phyloP scores from a whole-genome alignment of 306 rosid species.

The Vigna angularis region DNA sequence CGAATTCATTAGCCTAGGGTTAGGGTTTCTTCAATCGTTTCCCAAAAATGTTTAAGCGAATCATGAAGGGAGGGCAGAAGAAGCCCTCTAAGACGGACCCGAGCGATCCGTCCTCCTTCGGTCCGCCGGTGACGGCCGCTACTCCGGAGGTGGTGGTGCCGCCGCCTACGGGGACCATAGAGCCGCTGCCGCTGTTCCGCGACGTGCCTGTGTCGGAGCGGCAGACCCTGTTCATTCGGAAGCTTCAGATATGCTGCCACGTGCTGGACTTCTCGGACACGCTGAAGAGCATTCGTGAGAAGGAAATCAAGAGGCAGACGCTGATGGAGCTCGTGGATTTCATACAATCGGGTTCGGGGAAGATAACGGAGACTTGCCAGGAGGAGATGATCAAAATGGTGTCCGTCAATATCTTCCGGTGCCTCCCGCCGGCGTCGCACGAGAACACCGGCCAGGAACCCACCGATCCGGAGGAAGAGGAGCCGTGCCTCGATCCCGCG shows the following conservation, averaged over 20 bases:
- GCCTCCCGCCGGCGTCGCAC: constrained; percentile 84
- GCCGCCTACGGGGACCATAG: constrained; percentile 71
- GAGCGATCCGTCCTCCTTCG: constrained; percentile 56
- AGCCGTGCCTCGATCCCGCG: constrained; percentile 77
- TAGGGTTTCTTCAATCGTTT: constrained; percentile 56
- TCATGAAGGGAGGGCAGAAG: constrained; percentile 84
- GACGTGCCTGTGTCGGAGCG: constrained; percentile 76
- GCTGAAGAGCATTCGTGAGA: constrained; percentile 74
- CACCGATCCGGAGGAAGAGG: constrained; percentile 91
- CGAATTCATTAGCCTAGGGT: constrained; percentile 56
- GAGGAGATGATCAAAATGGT: constrained; percentile 95
- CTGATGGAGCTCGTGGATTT: constrained; percentile 89
- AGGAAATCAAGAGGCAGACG: constrained; percentile 87
- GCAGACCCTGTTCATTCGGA: constrained; percentile 73
- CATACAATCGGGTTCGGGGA: constrained; percentile 89
- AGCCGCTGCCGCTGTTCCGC: constrained; percentile 72
- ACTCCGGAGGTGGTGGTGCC: constrained; percentile 42
- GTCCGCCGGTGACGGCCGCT: constrained; percentile 28
- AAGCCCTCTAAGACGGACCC: constrained; percentile 91
- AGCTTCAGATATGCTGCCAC: constrained; percentile 76
- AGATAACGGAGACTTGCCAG: constrained; percentile 84
- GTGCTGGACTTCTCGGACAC: constrained; percentile 80
- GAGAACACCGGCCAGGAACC: constrained; percentile 85
- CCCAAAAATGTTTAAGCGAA: constrained; percentile 74
- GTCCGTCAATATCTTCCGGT: constrained; percentile 83